Evolutionary conservation across 2,329 filamentous ascomycete genomes (phyloP).

Genomic region (Cadophora malorum): DNA sequence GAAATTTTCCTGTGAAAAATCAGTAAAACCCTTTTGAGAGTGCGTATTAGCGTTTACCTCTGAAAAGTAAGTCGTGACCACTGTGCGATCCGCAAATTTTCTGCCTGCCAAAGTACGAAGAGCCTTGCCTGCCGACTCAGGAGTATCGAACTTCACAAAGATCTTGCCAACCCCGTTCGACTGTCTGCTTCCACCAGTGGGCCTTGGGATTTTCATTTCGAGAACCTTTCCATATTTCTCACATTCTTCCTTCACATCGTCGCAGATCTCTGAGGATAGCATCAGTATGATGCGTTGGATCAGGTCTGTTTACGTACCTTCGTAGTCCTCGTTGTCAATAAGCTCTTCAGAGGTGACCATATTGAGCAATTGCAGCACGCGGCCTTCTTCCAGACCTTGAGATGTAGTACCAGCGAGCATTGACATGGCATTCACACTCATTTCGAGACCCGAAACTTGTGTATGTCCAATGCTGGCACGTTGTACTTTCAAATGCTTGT

Average conservation of each 20-base stretch:
- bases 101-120: conserved; percentile 89
- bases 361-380: conserved; percentile 91
- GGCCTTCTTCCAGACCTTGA: conserved; percentile 76
- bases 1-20: conserved; percentile 78
- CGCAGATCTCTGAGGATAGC: conserved; percentile 78
- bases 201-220: conserved; percentile 92
- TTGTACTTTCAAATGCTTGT: conserved; percentile 81
- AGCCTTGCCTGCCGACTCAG: conserved; percentile 81
- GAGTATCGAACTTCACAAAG: conserved; percentile 87
- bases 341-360: conserved; percentile 98
- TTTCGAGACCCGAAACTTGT: conserved; percentile 90
- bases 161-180: conserved; percentile 96
- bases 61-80: conserved; percentile 95
- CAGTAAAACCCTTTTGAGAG: conserved; percentile 39
- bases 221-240: conserved; percentile 84
- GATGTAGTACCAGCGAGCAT: conserved; percentile 93
- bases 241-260: conserved; percentile 94
- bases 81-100: conserved; percentile 95
- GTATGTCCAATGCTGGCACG: conserved; percentile 92
- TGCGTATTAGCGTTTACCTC: conserved; percentile 64
- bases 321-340: conserved; percentile 92
- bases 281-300: conserved; percentile 11
- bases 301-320: conserved; percentile 65
- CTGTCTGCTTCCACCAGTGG: conserved; percentile 80
- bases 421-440: conserved; percentile 97